Base-by-base conservation (phyloP, 2,329 filamentous ascomycete genomes). In the Nothophaeocryptopus gaeumannii region DNA sequence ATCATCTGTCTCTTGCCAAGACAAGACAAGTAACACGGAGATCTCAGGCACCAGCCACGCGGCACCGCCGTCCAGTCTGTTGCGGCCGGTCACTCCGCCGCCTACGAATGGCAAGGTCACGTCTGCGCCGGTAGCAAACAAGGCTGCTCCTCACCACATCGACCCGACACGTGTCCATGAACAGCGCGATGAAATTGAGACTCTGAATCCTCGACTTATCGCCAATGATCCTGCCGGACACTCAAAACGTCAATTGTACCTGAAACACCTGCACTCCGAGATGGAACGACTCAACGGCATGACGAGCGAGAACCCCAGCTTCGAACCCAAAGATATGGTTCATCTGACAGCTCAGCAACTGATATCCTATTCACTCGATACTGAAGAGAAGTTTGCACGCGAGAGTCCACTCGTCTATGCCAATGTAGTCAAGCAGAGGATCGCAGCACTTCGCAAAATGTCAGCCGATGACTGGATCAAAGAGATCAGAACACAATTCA, bases 351-450 rank as follows among this genome's bases (percentile, higher is more conserved):
- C 82, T 1, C 82, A 88, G 63, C 79, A 84, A 39, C 74, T 91
- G 15, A 85, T 90, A 54, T 80, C 78, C 58, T 74, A 82, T 53
- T 81, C 83, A 0, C 72, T 92, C 1, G 86, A 92, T 58, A 83
- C 91, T 53, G 95, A 99, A 70, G 84, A 95, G 65, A 80, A 80
- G 32, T 74, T 82, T 7, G 90, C 90, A 1, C 76, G 75, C 10
- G 82, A 84, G 12, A 85, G 85, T 52, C 72, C 78, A 1, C 70
- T 78, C 0, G 82, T 97, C 26, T 99, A 99, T 63, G 75, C 79
- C 7, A 96, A 95, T 61, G 75, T 90, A 20, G 82, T 97, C 67
- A 95, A 91, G 65, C 87, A 89, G 58, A 83, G 83, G 31, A 85
- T 97, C 51, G 78, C 86, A 60, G 77, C 78, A 37, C 83, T 90